phyloP scores from a whole-genome alignment of 495 filamentous ascomycete genomes.

The Viridothelium virens region DNA sequence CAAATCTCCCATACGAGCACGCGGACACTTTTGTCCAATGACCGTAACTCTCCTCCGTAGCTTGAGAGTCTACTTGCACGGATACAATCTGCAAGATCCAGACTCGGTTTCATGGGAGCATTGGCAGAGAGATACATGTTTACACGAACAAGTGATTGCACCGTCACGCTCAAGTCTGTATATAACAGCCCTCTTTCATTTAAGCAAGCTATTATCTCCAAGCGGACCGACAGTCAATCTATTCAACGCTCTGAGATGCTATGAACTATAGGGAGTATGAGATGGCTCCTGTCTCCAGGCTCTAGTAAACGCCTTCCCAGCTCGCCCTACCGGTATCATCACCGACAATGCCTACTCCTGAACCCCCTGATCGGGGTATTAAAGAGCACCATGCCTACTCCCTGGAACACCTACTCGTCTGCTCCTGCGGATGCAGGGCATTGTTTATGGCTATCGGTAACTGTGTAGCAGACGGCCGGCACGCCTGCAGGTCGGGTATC shows the following conservation, averaged over 20 bases:
- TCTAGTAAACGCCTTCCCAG: not conserved
- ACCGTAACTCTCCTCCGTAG: too few relatives aligned
- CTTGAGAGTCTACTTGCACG: too few relatives aligned
- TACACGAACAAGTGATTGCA: too few relatives aligned
- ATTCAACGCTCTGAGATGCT: not conserved
- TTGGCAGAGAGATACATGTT: too few relatives aligned
- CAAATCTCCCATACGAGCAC: too few relatives aligned
- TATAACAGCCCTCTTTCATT: too few relatives aligned
- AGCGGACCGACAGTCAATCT: not conserved
- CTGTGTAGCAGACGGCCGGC: not conserved
- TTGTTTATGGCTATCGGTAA: not conserved
- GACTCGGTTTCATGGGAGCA: too few relatives aligned
- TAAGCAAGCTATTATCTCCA: not conserved
- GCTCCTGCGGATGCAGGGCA: constrained; percentile 17
- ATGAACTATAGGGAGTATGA: not conserved
- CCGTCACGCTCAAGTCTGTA: too few relatives aligned
- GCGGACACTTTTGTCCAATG: too few relatives aligned
- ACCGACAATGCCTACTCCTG: constrained; percentile 5
- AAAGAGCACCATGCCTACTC: constrained; percentile 39
- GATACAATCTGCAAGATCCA: too few relatives aligned
- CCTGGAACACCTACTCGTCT: constrained; percentile 38
- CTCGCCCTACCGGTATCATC: not conserved
- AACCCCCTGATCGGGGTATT: constrained; percentile 30
- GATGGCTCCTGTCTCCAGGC: not conserved
- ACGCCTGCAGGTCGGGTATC: not conserved